Evolutionary conservation across 163 green algal species (phyloP).

Genomic region (Chlorella variabilis): DNA sequence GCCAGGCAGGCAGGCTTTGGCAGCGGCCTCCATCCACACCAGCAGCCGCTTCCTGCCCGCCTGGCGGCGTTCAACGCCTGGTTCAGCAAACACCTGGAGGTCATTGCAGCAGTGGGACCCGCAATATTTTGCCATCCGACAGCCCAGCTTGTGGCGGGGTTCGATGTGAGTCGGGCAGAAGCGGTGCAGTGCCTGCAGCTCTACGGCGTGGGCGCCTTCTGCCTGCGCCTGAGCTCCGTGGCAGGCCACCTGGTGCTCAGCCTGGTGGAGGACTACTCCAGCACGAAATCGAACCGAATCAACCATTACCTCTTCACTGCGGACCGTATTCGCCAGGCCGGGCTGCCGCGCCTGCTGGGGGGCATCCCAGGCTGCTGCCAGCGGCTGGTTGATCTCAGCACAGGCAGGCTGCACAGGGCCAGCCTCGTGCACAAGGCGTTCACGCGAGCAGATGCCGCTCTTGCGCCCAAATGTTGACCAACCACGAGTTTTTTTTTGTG

Average conservation of each 20-base stretch:
- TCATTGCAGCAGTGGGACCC: background rate
- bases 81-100: background rate
- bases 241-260: conserved; percentile 11
- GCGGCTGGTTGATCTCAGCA: conserved; percentile 3
- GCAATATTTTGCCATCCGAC: background rate
- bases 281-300: background rate
- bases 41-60: background rate
- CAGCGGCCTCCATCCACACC: background rate
- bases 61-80: background rate
- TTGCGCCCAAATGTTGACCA: too few relatives aligned
- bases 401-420: background rate
- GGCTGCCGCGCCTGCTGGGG: background rate
- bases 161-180: conserved; percentile 9
- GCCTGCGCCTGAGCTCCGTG: background rate
- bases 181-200: background rate
- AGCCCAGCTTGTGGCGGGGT: conserved; percentile 2
- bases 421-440: background rate
- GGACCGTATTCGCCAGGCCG: background rate
- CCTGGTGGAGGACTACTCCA: background rate
- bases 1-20: conserved; percentile 1
- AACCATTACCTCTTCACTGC: background rate
- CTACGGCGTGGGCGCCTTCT: background rate
- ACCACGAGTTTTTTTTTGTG: too few relatives aligned
- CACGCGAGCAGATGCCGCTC: background rate
- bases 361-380: background rate